phyloP scores from a whole-genome alignment of 2,329 filamentous ascomycete species.

The Alternaria brassicae region DNA sequence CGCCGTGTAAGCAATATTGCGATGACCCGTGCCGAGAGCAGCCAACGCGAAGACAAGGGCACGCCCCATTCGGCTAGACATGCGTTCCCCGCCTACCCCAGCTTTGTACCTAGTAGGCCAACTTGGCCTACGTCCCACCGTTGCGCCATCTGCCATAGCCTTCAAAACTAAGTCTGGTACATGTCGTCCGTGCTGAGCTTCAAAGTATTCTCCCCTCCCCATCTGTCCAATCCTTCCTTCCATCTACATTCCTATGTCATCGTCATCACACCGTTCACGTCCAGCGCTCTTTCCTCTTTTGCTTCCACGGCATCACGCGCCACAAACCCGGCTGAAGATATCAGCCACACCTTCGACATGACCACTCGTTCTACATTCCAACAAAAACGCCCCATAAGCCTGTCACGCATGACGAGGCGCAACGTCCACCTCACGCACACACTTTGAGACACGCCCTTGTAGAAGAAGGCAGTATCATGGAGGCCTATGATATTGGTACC shows the following conservation, averaged over 20 bases:
- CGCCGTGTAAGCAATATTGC: not conserved
- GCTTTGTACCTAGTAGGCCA: constrained; percentile 9
- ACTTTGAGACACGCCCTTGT: not conserved
- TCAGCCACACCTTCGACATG: constrained; percentile 12
- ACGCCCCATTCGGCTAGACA: constrained; percentile 10
- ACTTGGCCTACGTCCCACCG: constrained; percentile 2
- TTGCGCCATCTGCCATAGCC: constrained; percentile 14
- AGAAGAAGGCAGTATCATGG: not conserved
- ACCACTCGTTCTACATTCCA: constrained; percentile 1
- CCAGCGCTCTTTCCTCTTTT: not conserved
- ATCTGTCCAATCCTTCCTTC: not conserved
- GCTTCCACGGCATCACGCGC: constrained; percentile 2
- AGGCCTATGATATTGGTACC: not conserved
- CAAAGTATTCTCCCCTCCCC: not conserved
- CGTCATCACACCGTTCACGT: not conserved
- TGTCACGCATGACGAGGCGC: not conserved
- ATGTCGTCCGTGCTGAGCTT: not conserved
- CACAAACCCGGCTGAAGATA: not conserved
- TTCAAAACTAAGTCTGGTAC: constrained; percentile 5
- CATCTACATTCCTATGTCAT: not conserved
- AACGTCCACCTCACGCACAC: not conserved
- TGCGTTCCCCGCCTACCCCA: constrained; percentile 11
- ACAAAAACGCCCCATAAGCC: not conserved
- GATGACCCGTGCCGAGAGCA: not conserved
- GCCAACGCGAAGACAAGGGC: not conserved